Percentiles rank a stretch among this genome's conserved stretches.
These are phyloP conservation scores for Fusarium duplospermum DNA, from an alignment of 2,329 filamentous ascomycete genomes.

Conservation along the genomic window DNA sequence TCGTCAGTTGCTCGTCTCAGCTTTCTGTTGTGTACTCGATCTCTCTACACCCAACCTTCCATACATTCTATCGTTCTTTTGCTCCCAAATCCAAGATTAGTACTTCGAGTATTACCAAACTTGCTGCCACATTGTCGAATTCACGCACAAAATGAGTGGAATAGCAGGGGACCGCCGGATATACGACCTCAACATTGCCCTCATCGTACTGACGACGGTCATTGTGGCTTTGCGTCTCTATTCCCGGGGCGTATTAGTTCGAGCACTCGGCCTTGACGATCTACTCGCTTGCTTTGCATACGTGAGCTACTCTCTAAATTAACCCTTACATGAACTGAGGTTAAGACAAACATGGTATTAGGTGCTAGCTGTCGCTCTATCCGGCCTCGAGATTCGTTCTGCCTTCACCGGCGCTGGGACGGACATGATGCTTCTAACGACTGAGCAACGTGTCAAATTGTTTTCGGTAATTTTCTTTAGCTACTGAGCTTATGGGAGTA, in stretches of 20 bases:
- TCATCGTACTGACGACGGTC: background rate
- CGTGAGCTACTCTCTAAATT: background rate
- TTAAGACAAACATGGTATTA: background rate
- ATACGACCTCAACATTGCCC: background rate
- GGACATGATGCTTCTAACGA: background rate
- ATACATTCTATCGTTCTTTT: background rate
- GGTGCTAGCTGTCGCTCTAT: background rate
- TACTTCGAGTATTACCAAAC: background rate
- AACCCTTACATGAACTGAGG: background rate
- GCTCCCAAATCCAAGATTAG: background rate
- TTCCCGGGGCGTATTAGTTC: background rate
- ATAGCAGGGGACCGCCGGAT: background rate
- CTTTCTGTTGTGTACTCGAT: background rate
- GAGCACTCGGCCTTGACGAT: background rate
- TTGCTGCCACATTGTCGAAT: background rate
- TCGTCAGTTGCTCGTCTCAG: background rate
- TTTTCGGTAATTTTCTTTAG: background rate
- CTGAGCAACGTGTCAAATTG: background rate
- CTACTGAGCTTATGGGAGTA: background rate
- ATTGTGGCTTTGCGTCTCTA: background rate
- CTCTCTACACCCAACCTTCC: background rate
- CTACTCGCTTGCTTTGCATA: background rate
- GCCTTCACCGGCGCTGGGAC: background rate
- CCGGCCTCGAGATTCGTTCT: background rate
- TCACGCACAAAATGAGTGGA: background rate